Base-by-base conservation (phyloP, 2,329 filamentous ascomycete genomes). In the Penicillium sp. region DNA sequence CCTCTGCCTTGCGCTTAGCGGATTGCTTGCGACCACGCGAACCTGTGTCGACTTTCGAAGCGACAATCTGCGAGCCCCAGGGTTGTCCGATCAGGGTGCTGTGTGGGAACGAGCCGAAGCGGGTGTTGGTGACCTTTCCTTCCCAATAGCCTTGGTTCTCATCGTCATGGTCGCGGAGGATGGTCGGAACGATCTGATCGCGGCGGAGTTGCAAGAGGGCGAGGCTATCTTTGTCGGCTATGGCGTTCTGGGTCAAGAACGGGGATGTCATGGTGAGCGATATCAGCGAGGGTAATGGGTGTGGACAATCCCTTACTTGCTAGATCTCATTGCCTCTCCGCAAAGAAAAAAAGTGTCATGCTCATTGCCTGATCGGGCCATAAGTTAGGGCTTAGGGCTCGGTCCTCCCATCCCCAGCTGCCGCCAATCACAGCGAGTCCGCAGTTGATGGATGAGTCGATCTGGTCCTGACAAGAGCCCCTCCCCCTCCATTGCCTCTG, bases 51-150 rank as follows among this genome's bases (percentile, higher is more conserved):
- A 97, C 92, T 32, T 88, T 85, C 2, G 92, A 96, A 8, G 94
- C 94, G 45, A 90, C 83, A 22, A 97, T 87, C 72, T 97, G 94
- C 7, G 89, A 91, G 29, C 94, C 94, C 93, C 93, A 97, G 40
- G 90, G 89, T 52, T 92, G 80, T 5, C 85, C 81, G 53, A 96
- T 82, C 44, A 93, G 76, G 0, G 89, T 92, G 11, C 84, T 88
- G 70, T 93, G 90, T 0, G 90, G 89, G 58, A 92, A 93, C 0
- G 92, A 96, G 47, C 94, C 94, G 69, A 96, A 99, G 43, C 92
- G 87, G 1, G 93, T 99, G 76, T 96, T 97, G 52, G 92, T 85
- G 2, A 91, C 88, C 45, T 86, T 87, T 35, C 89, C 89, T 70
- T 92, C 88, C 31, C 84, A 83, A 66, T 92, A 92, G 57, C 89